Conservation (phyloP, 2,329 filamentous ascomycete species). For the Didymella keratinophila region DNA sequence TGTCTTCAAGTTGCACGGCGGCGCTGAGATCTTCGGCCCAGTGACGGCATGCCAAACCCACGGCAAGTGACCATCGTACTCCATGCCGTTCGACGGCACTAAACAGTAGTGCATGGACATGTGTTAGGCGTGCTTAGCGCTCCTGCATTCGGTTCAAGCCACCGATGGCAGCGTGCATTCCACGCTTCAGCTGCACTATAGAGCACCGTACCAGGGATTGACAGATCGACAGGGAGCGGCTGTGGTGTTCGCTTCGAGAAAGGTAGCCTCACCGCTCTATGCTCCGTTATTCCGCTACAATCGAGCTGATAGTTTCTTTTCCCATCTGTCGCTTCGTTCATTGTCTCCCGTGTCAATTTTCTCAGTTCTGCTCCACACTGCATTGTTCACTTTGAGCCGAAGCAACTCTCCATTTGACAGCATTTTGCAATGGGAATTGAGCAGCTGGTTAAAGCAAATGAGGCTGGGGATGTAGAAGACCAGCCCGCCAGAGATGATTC, state of each 20-base stretch:
- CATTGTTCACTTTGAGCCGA: neutral
- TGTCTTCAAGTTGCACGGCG: conserved; percentile 1
- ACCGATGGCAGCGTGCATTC: conserved; percentile 1
- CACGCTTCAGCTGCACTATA: neutral
- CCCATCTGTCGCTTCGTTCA: neutral
- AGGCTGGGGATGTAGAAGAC: neutral
- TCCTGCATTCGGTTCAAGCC: neutral
- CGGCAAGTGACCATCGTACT: neutral
- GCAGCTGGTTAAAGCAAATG: neutral
- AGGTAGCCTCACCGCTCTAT: neutral
- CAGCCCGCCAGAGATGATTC: neutral
- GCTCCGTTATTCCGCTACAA: neutral
- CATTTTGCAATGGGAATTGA: neutral
- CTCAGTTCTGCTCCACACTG: neutral
- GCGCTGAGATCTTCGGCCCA: neutral
- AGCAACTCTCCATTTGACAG: neutral
- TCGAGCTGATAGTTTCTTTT: neutral
- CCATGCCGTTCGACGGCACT: neutral
- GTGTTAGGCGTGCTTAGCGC: neutral
- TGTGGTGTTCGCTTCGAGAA: neutral
- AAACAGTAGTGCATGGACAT: neutral
- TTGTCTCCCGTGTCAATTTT: too few species aligned
- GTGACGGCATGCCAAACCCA: neutral
- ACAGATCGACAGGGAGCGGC: neutral
- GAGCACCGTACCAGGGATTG: neutral